Percentiles rank a stretch among this genome's conserved stretches.
Conservation (phyloP, 257 asterid species). For the Petunia axillaris region DNA sequence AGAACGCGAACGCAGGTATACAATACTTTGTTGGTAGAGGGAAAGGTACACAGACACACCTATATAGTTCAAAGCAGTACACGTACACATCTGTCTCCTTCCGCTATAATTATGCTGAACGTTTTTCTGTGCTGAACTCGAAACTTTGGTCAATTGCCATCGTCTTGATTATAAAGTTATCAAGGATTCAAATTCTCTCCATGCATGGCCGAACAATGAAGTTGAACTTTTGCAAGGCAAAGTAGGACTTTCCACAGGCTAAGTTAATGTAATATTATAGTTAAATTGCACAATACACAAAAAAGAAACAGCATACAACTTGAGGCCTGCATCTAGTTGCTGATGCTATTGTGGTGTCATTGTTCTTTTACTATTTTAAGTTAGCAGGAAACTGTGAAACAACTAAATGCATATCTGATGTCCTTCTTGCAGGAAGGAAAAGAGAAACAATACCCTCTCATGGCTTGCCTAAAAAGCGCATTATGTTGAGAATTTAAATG, state of each 20-base stretch:
- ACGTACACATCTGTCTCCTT: neutral
- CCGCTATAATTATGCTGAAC: neutral
- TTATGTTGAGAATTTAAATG: slow-evolving; percentile 7
- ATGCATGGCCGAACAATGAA: neutral
- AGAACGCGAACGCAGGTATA: slow-evolving; percentile 96
- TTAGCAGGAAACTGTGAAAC: neutral
- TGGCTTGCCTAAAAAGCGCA: slow-evolving; percentile 15
- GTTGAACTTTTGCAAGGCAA: neutral
- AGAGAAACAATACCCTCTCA: slow-evolving; percentile 4
- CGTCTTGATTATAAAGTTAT: neutral
- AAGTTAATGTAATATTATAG: neutral
- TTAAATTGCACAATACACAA: neutral
- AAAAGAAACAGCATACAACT: neutral
- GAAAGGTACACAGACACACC: neutral
- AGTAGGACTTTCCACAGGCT: neutral
- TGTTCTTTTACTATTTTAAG: slow-evolving; percentile 8
- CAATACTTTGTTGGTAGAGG: slow-evolving; percentile 15
- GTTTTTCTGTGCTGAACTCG: slow-evolving; percentile 1
- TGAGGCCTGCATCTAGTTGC: neutral
- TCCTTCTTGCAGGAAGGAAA: slow-evolving; percentile 13
- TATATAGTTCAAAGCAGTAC: neutral
- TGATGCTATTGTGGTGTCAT: slow-evolving; percentile 6
- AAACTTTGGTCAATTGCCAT: neutral
- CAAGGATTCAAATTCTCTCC: slow-evolving; percentile 4
- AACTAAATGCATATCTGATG: slow-evolving; percentile 6